Conservation (phyloP, 257 asterid species). For the Vinca minor region DNA sequence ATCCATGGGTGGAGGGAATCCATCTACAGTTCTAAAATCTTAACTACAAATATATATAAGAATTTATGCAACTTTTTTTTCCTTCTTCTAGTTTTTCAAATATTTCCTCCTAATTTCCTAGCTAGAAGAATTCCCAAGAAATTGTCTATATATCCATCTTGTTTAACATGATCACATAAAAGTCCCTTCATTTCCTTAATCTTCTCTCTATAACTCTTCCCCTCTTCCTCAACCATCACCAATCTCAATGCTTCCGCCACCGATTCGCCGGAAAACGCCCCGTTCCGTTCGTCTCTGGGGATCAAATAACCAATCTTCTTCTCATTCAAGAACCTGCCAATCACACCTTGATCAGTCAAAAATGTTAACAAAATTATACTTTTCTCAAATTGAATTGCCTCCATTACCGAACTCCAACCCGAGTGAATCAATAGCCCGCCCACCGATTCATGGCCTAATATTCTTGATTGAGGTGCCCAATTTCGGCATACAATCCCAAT, state of each 20-base stretch:
- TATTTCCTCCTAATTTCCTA: not conserved
- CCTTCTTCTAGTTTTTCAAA: too few species aligned
- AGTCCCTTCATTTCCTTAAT: slow-evolving; percentile 8
- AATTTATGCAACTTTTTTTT: too few species aligned
- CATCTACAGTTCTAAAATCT: too few species aligned
- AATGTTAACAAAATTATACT: slow-evolving; percentile 17
- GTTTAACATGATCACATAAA: slow-evolving; percentile 11
- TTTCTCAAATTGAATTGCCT: slow-evolving; percentile 22
- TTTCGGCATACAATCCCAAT: slow-evolving; percentile 20
- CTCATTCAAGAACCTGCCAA: slow-evolving; percentile 17
- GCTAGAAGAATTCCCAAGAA: slow-evolving; percentile 17
- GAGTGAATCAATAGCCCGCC: slow-evolving; percentile 28
- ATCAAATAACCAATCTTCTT: slow-evolving; percentile 13
- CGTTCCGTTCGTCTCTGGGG: slow-evolving; percentile 7
- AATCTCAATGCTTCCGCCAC: slow-evolving; percentile 17
- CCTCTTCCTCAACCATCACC: slow-evolving; percentile 7
- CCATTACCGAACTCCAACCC: slow-evolving; percentile 31
- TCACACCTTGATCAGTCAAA: slow-evolving; percentile 26
- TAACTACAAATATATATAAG: too few species aligned
- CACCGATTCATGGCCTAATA: slow-evolving; percentile 23
- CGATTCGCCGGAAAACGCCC: slow-evolving; percentile 10
- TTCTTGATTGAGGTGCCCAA: slow-evolving; percentile 32
- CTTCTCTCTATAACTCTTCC: slow-evolving; percentile 14
- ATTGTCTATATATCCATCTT: slow-evolving; percentile 12
- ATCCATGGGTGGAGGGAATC: too few species aligned